Percentiles rank a stretch among this genome's conserved stretches.
These are phyloP conservation scores for Didymellaceae sp. DNA, from an alignment of 2,329 filamentous ascomycete species.

Conservation along the genomic window DNA sequence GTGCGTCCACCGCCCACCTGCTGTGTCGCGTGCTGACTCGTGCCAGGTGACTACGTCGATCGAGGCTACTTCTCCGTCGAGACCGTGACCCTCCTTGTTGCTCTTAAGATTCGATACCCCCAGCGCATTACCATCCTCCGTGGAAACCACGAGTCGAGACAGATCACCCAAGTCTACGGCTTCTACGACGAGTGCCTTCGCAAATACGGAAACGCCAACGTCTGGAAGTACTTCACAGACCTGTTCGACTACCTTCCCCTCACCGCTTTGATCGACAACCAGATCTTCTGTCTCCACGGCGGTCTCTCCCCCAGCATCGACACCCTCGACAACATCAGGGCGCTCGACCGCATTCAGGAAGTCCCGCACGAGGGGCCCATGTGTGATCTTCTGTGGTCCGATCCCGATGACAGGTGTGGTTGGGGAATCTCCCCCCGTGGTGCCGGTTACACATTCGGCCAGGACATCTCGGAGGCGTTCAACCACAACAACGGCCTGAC, in stretches of 20 bases:
- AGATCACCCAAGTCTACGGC: constrained; percentile 79
- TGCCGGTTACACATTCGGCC: constrained; percentile 92
- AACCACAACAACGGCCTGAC: constrained; percentile 99
- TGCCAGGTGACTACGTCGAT: constrained; percentile 92
- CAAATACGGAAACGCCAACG: constrained; percentile 78
- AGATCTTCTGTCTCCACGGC: constrained; percentile 75
- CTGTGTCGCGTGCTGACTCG: constrained; percentile 22
- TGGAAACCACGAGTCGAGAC: constrained; percentile 82
- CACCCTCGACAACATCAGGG: constrained; percentile 72
- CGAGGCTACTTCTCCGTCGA: constrained; percentile 99
- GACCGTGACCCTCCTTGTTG: constrained; percentile 94
- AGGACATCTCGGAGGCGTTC: constrained; percentile 98
- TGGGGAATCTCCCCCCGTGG: constrained; percentile 96
- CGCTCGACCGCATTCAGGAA: constrained; percentile 63
- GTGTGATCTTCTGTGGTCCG: constrained; percentile 79
- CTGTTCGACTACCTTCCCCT: constrained; percentile 79
- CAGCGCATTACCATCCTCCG: constrained; percentile 97
- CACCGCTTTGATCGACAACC: constrained; percentile 75
- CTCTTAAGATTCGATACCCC: constrained; percentile 97
- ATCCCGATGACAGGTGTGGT: constrained; percentile 94
- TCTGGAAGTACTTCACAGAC: constrained; percentile 81
- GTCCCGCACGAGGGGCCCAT: constrained; percentile 80
- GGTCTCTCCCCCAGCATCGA: constrained; percentile 75
- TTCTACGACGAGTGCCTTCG: constrained; percentile 80
- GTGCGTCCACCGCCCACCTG: constrained; percentile 52